phyloP scores from a whole-genome alignment of 1,284 basidiomycete genomes.

The Agaricales sp. region DNA sequence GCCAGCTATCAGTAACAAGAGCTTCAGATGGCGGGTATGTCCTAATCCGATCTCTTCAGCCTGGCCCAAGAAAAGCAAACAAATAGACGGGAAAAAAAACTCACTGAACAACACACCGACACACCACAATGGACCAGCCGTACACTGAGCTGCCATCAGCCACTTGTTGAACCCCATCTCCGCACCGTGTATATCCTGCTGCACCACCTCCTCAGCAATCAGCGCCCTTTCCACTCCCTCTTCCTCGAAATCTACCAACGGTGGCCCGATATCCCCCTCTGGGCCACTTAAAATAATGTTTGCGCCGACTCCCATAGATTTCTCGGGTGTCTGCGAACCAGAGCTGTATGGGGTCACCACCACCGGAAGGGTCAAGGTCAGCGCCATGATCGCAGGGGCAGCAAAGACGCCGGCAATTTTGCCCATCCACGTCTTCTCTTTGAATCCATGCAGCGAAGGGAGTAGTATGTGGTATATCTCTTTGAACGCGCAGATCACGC shows the following conservation, averaged over 20 bases:
- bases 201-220: conserved; percentile 54
- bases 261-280: neutral
- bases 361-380: conserved; percentile 89
- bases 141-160: conserved; percentile 73
- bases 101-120: conserved; percentile 65
- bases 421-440: conserved; percentile 62
- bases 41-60: neutral
- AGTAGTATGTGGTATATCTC: conserved; percentile 60
- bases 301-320: conserved; percentile 25
- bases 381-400: conserved; percentile 74
- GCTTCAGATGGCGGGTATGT: conserved; percentile 7
- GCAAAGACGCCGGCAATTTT: conserved; percentile 74
- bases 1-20: conserved; percentile 32
- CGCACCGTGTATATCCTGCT: conserved; percentile 44
- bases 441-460: conserved; percentile 77
- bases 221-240: conserved; percentile 26
- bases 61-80: neutral
- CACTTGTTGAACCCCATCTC: conserved; percentile 64
- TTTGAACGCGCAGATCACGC: conserved; percentile 27
- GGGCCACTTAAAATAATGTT: conserved; percentile 10
- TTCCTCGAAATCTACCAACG: conserved; percentile 40
- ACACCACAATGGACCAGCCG: conserved; percentile 71
- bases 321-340: conserved; percentile 32
- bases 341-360: conserved; percentile 57
- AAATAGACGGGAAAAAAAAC: conserved; percentile 17